Percentiles rank a stretch among this genome's conserved stretches.
phyloP scores from a whole-genome alignment of 2,329 filamentous ascomycete genomes.

The Trichoderma sp. region DNA sequence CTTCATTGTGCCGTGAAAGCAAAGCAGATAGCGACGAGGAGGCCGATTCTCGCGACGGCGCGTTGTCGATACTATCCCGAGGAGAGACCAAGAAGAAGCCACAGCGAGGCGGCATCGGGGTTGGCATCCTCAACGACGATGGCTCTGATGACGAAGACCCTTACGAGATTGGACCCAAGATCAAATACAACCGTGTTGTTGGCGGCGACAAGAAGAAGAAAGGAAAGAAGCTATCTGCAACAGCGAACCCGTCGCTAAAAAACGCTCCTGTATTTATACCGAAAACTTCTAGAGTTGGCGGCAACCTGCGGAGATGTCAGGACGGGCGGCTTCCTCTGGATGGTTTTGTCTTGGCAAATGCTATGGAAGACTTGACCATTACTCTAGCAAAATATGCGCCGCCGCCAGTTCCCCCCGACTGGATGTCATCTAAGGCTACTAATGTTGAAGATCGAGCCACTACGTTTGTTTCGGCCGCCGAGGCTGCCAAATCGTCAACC shows the following conservation, averaged over 20 bases:
- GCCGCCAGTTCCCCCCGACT: slow-evolving; percentile 67
- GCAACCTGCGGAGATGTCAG: slow-evolving; percentile 61
- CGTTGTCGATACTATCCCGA: slow-evolving; percentile 25
- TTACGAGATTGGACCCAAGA: slow-evolving; percentile 86
- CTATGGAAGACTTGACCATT: slow-evolving; percentile 39
- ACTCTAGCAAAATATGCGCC: slow-evolving; percentile 52
- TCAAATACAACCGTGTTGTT: slow-evolving; percentile 80
- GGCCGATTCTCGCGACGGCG: slow-evolving; percentile 23
- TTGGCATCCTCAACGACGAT: slow-evolving; percentile 86
- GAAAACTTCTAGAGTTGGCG: slow-evolving; percentile 43
- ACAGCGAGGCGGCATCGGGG: slow-evolving; percentile 69
- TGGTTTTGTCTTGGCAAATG: slow-evolving; percentile 71
- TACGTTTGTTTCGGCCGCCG: slow-evolving; percentile 64
- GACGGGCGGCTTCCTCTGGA: slow-evolving; percentile 78
- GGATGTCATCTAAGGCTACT: slow-evolving; percentile 61
- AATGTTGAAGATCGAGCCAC: slow-evolving; percentile 15
- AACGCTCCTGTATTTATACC: slow-evolving; percentile 74
- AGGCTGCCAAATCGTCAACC: slow-evolving; percentile 73
- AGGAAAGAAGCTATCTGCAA: slow-evolving; percentile 47
- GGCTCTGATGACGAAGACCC: slow-evolving; percentile 95
- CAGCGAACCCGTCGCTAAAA: slow-evolving; percentile 62
- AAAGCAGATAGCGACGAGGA: slow-evolving; percentile 49
- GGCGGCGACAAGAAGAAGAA: slow-evolving; percentile 81
- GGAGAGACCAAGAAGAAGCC: slow-evolving; percentile 52
- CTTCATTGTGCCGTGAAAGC: slow-evolving; percentile 36